phyloP scores from a whole-genome alignment of 192 early-diverging fungal genomes.

The Podila verticillata region DNA sequence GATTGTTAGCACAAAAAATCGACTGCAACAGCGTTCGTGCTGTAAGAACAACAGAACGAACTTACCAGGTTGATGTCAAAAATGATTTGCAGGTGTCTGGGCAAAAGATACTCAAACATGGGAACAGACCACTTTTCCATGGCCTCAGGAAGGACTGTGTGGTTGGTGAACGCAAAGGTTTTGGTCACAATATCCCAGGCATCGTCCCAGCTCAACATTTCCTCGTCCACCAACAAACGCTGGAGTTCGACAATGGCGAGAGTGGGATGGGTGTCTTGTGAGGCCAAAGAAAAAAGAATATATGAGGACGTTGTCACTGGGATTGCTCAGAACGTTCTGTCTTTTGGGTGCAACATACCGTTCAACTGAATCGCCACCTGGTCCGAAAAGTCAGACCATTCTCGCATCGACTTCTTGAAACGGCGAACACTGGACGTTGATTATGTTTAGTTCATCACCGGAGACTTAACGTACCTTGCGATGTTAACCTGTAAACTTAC shows the following conservation, averaged over 20 bases:
- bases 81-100: slow-evolving; percentile 98
- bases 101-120: slow-evolving; percentile 90
- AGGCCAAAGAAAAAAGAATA: not conserved
- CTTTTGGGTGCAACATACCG: slow-evolving; percentile 49
- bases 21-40: not conserved
- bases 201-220: slow-evolving; percentile 90
- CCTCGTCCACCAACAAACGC: slow-evolving; percentile 92
- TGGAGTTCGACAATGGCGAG: slow-evolving; percentile 93
- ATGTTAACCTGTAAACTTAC: slow-evolving; percentile 7
- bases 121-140: slow-evolving; percentile 98
- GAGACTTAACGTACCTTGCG: not conserved
- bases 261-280: slow-evolving; percentile 93
- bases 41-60: not conserved
- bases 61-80: slow-evolving; percentile 94
- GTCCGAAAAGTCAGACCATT: slow-evolving; percentile 90
- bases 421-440: slow-evolving; percentile 71
- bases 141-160: slow-evolving; percentile 98
- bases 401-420: slow-evolving; percentile 88
- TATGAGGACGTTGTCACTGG: not conserved
- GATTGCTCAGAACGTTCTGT: not conserved
- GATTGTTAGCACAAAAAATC: not conserved
- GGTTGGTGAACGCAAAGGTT: slow-evolving; percentile 98
- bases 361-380: slow-evolving; percentile 98
- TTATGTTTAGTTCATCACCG: not conserved
- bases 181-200: slow-evolving; percentile 92